Base-by-base conservation (phyloP, 2,329 filamentous ascomycete species). In the Ilyonectria robusta region DNA sequence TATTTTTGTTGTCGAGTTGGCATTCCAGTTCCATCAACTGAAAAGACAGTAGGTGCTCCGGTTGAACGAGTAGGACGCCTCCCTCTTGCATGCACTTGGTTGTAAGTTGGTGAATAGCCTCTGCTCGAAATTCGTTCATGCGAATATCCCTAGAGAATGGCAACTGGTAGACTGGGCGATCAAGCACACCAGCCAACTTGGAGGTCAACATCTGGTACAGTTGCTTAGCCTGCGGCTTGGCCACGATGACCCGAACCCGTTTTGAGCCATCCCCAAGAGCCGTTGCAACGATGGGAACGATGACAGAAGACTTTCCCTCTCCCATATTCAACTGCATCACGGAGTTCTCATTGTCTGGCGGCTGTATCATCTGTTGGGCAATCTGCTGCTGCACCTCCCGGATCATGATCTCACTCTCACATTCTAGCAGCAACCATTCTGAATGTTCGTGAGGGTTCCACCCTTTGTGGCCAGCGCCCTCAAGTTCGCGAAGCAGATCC, bases 251-350 rank as follows among this genome's bases (percentile, higher is more conserved):
- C 2, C 90, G 81, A 0, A 88, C 86, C 0, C 93, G 78, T 4
- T 77, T 82, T 0, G 77, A 72, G 0, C 82, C 80, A 54, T 92
- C 81, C 0, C 88, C 87, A 0, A 92, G 75, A 0, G 81, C 78
- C 0, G 86, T 79, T 0, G 87, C 87, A 0, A 91, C 86, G 42
- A 92, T 89, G 0, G 91, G 91, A 0, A 91, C 84, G 55, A 94
- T 93, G 1, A 93, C 87, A 0, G 91, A 91, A 0, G 89, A 89
- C 68, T 93, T 93, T 0, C 91, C 91, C 72, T 92, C 86, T 0
- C 91, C 91, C 91, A 93, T 93, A 68, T 92, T 92, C 2, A 93
- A 77, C 71, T 93, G 90, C 81, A 92, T 85, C 0, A 90, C 85
- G 0, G 84, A 76, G 69, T 90, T 92, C 0, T 75, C 31, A 0